Base-by-base conservation (phyloP, 495 filamentous ascomycete species). In the Corynascus novoguineensis region DNA sequence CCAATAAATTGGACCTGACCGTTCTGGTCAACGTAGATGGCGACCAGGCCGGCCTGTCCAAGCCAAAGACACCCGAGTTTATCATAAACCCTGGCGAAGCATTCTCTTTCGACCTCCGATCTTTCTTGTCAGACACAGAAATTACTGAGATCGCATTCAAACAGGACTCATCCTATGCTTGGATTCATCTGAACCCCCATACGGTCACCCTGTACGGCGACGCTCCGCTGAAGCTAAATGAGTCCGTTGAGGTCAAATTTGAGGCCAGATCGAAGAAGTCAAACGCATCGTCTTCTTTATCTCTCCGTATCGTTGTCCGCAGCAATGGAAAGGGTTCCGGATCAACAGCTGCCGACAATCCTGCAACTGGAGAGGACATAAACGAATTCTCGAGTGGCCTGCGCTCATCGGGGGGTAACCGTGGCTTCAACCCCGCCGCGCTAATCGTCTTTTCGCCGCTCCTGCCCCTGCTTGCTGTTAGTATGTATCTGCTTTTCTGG, bases 161-260 rank as follows among this genome's bases (percentile, higher is more conserved):
- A 42, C 60, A 81, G n/a, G 75, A 71, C 19, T 58, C 75, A 2
- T 68, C 82, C 2, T 68, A 75, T 8, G 67, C 81, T 14, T 96
- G 90, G 91, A 72, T 93, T 10, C 73, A 71, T 1, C 89, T 89
- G 59, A 80, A 88, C 60, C 48, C 78, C 11, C 66, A 63, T 10
- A 81, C 78, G 37, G 68, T 78, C 56, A 77, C 75, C 3, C 71
- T 95, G 5, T 79, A 72, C 21, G 89, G 90, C 6, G 72, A 78
- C 12, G 82, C 87, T 22, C 88, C 91, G 1, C 29, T 64, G 8
- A 60, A 49, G 0, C 21, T 57, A 25, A 24, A 45, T 10, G 62
- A 61, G 15, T 70, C 76, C 29, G 47, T 81, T 38, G 62, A 60
- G 1, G 65, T 86, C n/a, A 70, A 71, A 28, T 64, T 89, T 42